phyloP scores from a whole-genome alignment of 2,329 filamentous ascomycete genomes.

The Boeremia exigua region DNA sequence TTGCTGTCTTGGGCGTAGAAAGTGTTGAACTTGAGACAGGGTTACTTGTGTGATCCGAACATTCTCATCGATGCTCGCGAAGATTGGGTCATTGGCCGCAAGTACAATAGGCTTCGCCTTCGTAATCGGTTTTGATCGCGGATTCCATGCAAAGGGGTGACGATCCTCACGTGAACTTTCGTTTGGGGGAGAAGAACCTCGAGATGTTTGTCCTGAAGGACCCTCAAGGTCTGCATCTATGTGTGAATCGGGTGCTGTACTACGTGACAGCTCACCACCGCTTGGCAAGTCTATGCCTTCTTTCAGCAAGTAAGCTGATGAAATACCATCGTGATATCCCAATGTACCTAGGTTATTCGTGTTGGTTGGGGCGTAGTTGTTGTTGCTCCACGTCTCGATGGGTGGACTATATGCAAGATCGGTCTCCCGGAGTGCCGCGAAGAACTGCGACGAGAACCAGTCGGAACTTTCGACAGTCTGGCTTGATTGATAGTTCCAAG shows the following conservation, averaged over 20 bases:
- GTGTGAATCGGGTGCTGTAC: neutral
- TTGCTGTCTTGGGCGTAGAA: neutral
- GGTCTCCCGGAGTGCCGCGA: slow-evolving; percentile 13
- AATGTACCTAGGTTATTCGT: neutral
- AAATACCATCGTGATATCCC: neutral
- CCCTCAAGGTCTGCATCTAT: neutral
- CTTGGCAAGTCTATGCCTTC: neutral
- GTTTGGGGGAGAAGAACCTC: slow-evolving; percentile 9
- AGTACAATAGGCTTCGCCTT: slow-evolving; percentile 13
- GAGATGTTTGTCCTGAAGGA: neutral
- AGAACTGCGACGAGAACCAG: slow-evolving; percentile 12
- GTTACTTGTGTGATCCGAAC: neutral
- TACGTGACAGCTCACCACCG: neutral
- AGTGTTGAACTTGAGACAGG: neutral
- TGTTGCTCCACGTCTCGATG: neutral
- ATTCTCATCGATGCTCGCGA: neutral
- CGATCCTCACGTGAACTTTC: slow-evolving; percentile 12
- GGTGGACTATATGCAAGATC: slow-evolving; percentile 11
- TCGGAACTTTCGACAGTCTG: neutral
- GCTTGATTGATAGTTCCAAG: slow-evolving; percentile 8
- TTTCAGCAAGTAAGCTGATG: no score
- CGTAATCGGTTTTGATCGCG: slow-evolving; percentile 3
- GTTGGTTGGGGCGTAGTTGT: neutral
- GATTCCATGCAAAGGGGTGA: slow-evolving; percentile 12
- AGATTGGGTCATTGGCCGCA: slow-evolving; percentile 5